Evolutionary conservation across 2,329 filamentous ascomycete genomes (phyloP).

Genomic region (Epicoccum nigrum): DNA sequence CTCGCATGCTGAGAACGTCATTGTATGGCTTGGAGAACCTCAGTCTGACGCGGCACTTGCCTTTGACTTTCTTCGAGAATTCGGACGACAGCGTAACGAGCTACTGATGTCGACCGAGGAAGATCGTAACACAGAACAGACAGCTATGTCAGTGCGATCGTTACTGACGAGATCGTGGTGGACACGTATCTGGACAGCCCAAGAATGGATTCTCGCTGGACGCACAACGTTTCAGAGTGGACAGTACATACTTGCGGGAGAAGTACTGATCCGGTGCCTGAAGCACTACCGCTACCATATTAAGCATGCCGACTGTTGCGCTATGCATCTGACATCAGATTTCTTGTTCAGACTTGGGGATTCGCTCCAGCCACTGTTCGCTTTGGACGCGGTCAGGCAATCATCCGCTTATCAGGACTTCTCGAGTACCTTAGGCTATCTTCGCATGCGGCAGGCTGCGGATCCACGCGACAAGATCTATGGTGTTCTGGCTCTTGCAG

Average conservation of each 20-base stretch:
- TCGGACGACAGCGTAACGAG: neutral
- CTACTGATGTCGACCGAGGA: neutral
- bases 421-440: conserved; percentile 7
- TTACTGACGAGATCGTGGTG: conserved; percentile 6
- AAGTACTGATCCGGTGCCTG: conserved; percentile 1
- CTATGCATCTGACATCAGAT: conserved; percentile 9
- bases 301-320: conserved; percentile 3
- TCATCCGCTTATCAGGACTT: conserved; percentile 5
- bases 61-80: conserved; percentile 5
- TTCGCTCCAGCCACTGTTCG: conserved; percentile 7
- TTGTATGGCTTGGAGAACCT: conserved; percentile 12
- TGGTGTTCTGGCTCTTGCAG: conserved; percentile 5
- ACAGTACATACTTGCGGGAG: conserved; percentile 1
- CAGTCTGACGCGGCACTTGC: conserved; percentile 3
- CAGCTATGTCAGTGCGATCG: conserved; percentile 6
- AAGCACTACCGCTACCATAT: conserved; percentile 1
- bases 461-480: conserved; percentile 11
- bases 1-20: conserved; percentile 2
- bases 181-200: conserved; percentile 11
- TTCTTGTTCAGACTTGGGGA: conserved; percentile 7
- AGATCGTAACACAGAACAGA: neutral
- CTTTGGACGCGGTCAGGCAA: neutral
- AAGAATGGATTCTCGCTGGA: conserved; percentile 10
- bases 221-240: conserved; percentile 6
- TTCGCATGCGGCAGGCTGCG: conserved; percentile 2